These are phyloP conservation scores for Scheffersomyces stipitis DNA, from an alignment of 805 yeast genomes.

Conservation along the genomic window DNA sequence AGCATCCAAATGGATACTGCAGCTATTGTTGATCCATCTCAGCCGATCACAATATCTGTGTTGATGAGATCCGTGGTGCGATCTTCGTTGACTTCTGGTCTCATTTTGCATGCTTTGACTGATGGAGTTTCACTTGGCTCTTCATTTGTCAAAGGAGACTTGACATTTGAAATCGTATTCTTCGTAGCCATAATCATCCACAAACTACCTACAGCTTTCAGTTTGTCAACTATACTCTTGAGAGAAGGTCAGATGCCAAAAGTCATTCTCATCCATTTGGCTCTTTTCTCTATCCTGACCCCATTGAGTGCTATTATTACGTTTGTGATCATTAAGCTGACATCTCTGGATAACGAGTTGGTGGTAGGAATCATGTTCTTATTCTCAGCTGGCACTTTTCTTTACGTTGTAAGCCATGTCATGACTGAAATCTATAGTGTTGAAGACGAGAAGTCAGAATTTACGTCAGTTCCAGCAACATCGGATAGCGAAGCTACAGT, in stretches of 20 bases:
- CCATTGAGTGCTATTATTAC: slow-evolving; percentile 61
- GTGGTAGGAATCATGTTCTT: slow-evolving; percentile 56
- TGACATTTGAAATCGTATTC: slow-evolving; percentile 44
- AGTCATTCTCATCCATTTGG: slow-evolving; percentile 46
- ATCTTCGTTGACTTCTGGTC: slow-evolving; percentile 57
- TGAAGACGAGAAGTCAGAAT: slow-evolving; percentile 4
- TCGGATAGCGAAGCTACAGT: slow-evolving; percentile 3
- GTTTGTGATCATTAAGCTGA: slow-evolving; percentile 35
- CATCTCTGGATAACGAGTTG: slow-evolving; percentile 30
- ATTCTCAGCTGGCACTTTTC: slow-evolving; percentile 71
- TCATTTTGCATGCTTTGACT: slow-evolving; percentile 63
- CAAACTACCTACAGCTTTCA: slow-evolving; percentile 74
- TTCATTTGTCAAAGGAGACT: slow-evolving; percentile 40
- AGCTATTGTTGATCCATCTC: neutral
- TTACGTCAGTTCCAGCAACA: slow-evolving; percentile 2
- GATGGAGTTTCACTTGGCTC: slow-evolving; percentile 78
- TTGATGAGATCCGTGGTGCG: slow-evolving; percentile 26
- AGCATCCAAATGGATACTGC: slow-evolving; percentile 9
- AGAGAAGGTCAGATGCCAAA: slow-evolving; percentile 31
- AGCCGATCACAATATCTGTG: slow-evolving; percentile 1
- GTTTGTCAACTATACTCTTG: slow-evolving; percentile 56
- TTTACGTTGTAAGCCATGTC: slow-evolving; percentile 69
- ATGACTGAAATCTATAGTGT: slow-evolving; percentile 35
- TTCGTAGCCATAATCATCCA: slow-evolving; percentile 65
- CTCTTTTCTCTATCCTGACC: slow-evolving; percentile 56